Conservation (phyloP, 2,329 filamentous ascomycete genomes). For the Aspergillus sp. region DNA sequence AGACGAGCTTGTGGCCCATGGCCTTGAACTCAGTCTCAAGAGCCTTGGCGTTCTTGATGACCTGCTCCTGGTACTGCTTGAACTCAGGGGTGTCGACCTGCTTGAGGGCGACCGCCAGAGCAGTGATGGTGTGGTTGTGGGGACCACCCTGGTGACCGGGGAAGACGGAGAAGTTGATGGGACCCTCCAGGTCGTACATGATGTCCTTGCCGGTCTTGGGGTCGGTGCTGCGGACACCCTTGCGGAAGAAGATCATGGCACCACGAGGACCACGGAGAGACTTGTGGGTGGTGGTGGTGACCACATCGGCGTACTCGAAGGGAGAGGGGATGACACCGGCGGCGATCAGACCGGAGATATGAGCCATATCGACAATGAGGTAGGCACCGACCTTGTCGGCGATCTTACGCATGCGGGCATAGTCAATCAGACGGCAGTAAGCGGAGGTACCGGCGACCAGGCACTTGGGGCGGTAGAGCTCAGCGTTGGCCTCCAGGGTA, state of each 20-base stretch:
- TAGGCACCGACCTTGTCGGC: slow-evolving; percentile 90
- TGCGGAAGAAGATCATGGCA: slow-evolving; percentile 98
- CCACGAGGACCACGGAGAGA: slow-evolving; percentile 90
- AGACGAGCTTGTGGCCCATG: slow-evolving; percentile 79
- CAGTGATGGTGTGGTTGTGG: slow-evolving; percentile 98
- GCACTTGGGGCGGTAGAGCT: slow-evolving; percentile 90
- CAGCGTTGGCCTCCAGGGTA: slow-evolving; percentile 80
- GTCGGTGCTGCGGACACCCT: slow-evolving; percentile 79
- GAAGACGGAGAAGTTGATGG: slow-evolving; percentile 96
- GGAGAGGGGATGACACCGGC: slow-evolving; percentile 88
- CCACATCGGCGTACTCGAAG: slow-evolving; percentile 86
- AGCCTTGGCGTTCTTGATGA: slow-evolving; percentile 86
- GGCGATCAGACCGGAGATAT: slow-evolving; percentile 91
- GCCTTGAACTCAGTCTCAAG: slow-evolving; percentile 72
- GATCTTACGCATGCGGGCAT: slow-evolving; percentile 85
- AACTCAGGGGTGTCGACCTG: slow-evolving; percentile 89
- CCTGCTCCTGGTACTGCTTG: slow-evolving; percentile 85
- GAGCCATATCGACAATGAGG: slow-evolving; percentile 92
- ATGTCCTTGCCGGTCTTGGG: slow-evolving; percentile 82
- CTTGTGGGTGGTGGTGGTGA: slow-evolving; percentile 98
- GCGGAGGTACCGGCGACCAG: slow-evolving; percentile 93
- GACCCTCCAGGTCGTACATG: slow-evolving; percentile 83
- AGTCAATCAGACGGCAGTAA: slow-evolving; percentile 95
- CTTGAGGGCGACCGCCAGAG: slow-evolving; percentile 88
- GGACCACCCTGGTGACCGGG: slow-evolving; percentile 96